Base-by-base conservation (phyloP, 495 filamentous ascomycete species). In the Penicillium mononematosum region DNA sequence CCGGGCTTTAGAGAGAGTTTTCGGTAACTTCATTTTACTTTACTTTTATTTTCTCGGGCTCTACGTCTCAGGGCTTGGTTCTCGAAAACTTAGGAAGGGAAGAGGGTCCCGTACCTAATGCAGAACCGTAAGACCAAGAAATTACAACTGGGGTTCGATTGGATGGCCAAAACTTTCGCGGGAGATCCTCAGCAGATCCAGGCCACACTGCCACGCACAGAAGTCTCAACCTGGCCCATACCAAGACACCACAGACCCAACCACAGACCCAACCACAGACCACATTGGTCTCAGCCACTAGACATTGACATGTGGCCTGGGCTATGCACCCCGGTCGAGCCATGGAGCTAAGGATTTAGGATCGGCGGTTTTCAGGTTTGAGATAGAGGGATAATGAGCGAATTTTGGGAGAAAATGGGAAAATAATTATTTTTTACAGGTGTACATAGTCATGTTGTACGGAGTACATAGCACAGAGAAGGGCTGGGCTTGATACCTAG, bases 151-250 rank as follows among this genome's bases (percentile, higher is more conserved):
- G 65, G 65, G 65, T 62, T 67, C 54, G 34, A 68, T 70, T 70
- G 61, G 59, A 56, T 61, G 61, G 60, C 48, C 19, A 49, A 69
- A 74, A 75, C 66, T 63, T 70, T 72, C 68, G 61, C 73, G 74
- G 74, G 74, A 75, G 74, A 76, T 76, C 74, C 74, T 64, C 69
- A 64, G 69, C 61, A 73, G 74, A 75, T 75, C 74, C 57, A 71
- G 65, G 36, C 50, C 34, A 51, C 50, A 44, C 50, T 53, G 50
- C 50, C 50, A 53, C 50, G 50, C 45, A 20, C 27, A 29, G 10
- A 6, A 45, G 48, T 48, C 31, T 36, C n/a, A 49, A 7, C 20
- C 32, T 1, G 29, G 22, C 29, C 29, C 29, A 31, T 31, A 31
- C 29, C 29, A 31, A 31, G n/a, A 43, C 41, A n/a, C 5, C 24